Evolutionary conservation across 2,329 filamentous ascomycete species (phyloP), one percentile per base, ranked within the genome.

Genomic region (Colletotrichum shisoi): DNA sequence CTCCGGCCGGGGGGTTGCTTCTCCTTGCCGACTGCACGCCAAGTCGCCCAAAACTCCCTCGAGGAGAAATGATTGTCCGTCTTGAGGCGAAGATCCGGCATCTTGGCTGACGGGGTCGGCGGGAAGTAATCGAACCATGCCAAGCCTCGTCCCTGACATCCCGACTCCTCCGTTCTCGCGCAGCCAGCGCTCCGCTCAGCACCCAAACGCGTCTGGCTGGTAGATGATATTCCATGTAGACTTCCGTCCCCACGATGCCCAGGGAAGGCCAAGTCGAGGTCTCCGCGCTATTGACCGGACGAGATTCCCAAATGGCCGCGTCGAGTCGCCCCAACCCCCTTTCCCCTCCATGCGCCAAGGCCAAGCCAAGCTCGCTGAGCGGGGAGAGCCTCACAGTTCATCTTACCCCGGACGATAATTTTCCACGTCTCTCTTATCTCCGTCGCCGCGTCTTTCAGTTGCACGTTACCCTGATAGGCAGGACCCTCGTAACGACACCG

Each of bases 381-480:
- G 59, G 64, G 60, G 59, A 63, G 52, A 45, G 52, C 63, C 51
- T 67, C 60, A 57, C 42, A 31, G 59, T 19, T 39, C 53, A 67
- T 63, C 54, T 49, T 19, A 17, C 59, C 44, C 17, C 59, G 64
- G 64, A 59, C 42, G 34, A 19, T 63, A 67, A 54, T 67, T 67
- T 67, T 67, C 59, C 64, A 67, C 64, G 64, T 67, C 64, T 67
- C 64, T 40, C 21, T 53, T 54, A 24, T 49, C 39, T n/a, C 42
- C 42, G 27, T 61, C 31, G 13, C 42, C 40, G 7, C 17, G 39
- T 19, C 24, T 24, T n/a, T 17, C 37, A 7, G 21, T 27, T 13
- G 15, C 3, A 15, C 5, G 37, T 8, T 24, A 2, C 11, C 27
- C 17, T 24, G 58, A 37, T 52, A 37, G 17, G 49, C 17, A 19